Evolutionary conservation across 768 basidiomycete genomes (phyloP), one percentile per base, ranked within the genome.

Genomic region (Leccinum pellstonianum): DNA sequence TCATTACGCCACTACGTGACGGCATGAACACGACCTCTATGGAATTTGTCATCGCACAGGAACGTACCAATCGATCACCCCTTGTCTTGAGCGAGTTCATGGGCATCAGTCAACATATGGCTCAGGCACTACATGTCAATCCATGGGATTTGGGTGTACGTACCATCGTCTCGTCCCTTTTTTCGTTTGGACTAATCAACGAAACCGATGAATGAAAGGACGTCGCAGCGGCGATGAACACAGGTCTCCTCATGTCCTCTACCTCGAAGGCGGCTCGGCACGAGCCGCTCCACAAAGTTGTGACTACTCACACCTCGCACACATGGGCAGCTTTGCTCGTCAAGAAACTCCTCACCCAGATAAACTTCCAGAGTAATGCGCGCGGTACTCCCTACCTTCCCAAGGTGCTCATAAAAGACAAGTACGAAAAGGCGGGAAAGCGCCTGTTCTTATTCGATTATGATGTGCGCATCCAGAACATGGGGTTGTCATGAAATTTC

Each of bases 11-110:
- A 1, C 81, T 98, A 7, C 86, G 96, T 35, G 96, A 99, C 70
- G 97, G 96, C 6, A 98, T 98, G 97, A 99, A 99, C 80, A 98
- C 96, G 14, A 97, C 95, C 0, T 90, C 88, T 54, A 96, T 97
- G 94, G 96, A 98, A 75, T 98, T 95, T 73, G 90, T 96, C 29
- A 90, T 98, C 62, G 94, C 95, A 35, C 96, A 99, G 76, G 85
- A 90, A 65, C 81, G 80, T 66, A 90, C 92, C 54, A 88, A 89
- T 70, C 86, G 85, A 75, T 87, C 85, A 37, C 95, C 96, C 0
- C 85, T 95, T 54, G 90, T 98, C 61, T 78, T 99, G 56, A 94
- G 91, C 69, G 96, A 99, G 77, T 98, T 98, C 70, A 97, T 97
- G 91, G 96, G 96, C 10, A 97, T 97, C 67, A 91, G 92, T 55